Conservation (phyloP, 176 grass and related monocot genomes). For the Aegilops longissima region DNA sequence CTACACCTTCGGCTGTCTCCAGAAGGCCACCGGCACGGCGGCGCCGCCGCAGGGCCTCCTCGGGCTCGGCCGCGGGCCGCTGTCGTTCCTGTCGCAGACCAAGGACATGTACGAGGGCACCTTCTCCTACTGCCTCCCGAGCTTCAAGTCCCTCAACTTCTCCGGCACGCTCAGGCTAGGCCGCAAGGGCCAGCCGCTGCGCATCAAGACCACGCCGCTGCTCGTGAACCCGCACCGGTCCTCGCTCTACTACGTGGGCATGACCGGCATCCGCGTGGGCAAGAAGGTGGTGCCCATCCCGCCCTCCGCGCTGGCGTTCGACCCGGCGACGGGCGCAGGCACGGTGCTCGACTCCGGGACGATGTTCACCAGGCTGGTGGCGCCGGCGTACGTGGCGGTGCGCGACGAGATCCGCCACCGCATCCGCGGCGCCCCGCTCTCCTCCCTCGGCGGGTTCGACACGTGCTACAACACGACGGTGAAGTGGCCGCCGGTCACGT, state of each 20-base stretch:
- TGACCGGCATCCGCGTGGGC: slow-evolving; percentile 76
- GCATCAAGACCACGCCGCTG: slow-evolving; percentile 79
- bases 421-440: slow-evolving; percentile 42
- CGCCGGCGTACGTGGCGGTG: slow-evolving; percentile 64
- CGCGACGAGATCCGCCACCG: slow-evolving; percentile 78
- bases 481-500: slow-evolving; percentile 49
- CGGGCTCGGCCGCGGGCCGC: slow-evolving; percentile 70
- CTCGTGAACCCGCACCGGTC: slow-evolving; percentile 67
- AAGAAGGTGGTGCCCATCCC: slow-evolving; percentile 60
- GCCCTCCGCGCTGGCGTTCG: slow-evolving; percentile 55
- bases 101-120: slow-evolving; percentile 56
- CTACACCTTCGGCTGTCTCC: slow-evolving; percentile 88
- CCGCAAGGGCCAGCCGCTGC: slow-evolving; percentile 56
- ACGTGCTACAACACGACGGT: slow-evolving; percentile 73
- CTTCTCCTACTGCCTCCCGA: slow-evolving; percentile 92
- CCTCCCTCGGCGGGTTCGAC: slow-evolving; percentile 87
- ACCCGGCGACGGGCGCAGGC: slow-evolving; percentile 69
- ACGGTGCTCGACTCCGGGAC: slow-evolving; percentile 85
- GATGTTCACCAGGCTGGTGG: slow-evolving; percentile 84
- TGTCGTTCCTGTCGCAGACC: slow-evolving; percentile 85
- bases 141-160: slow-evolving; percentile 86
- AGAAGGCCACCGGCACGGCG: slow-evolving; percentile 63
- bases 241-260: slow-evolving; percentile 95
- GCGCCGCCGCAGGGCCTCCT: slow-evolving; percentile 81
- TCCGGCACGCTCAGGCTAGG: slow-evolving; percentile 85